Percentiles rank a stretch among this genome's conserved stretches.
phyloP scores from a whole-genome alignment of 1,284 basidiomycete genomes.

The Thelephora terrestris region DNA sequence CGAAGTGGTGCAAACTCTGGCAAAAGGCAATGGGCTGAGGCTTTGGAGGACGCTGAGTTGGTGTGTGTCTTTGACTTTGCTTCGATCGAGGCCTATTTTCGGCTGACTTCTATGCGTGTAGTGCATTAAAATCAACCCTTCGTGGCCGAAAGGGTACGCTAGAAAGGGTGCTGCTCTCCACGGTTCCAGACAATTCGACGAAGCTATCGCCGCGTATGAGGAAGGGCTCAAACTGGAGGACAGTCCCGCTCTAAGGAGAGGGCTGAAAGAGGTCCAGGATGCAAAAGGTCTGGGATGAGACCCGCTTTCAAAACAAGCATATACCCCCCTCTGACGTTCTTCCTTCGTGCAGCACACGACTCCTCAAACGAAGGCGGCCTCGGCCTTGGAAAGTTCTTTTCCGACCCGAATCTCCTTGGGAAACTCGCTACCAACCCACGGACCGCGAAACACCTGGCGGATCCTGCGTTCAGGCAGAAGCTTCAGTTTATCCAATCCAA shows the following conservation, averaged over 20 bases:
- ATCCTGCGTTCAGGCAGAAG: constrained; percentile 74
- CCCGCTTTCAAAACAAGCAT: neutral
- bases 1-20: constrained; percentile 85
- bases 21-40: constrained; percentile 68
- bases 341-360: constrained; percentile 15
- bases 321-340: neutral
- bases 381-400: constrained; percentile 74
- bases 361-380: constrained; percentile 34
- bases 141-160: constrained; percentile 88
- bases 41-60: constrained; percentile 87
- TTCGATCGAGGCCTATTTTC: neutral
- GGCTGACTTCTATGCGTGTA: constrained; percentile 18
- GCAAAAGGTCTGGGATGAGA: constrained; percentile 50
- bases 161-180: constrained; percentile 95
- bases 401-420: constrained; percentile 72
- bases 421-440: constrained; percentile 86
- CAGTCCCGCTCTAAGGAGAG: constrained; percentile 76
- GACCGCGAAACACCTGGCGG: constrained; percentile 75
- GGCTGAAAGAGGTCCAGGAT: constrained; percentile 77
- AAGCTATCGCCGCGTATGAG: constrained; percentile 78
- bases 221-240: constrained; percentile 75
- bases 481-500: constrained; percentile 55
- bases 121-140: constrained; percentile 72
- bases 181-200: constrained; percentile 69
- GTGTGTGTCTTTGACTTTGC: constrained; percentile 31